Conservation (phyloP, 2,329 filamentous ascomycete genomes). For the Pseudophaeomoniella oleicola region DNA sequence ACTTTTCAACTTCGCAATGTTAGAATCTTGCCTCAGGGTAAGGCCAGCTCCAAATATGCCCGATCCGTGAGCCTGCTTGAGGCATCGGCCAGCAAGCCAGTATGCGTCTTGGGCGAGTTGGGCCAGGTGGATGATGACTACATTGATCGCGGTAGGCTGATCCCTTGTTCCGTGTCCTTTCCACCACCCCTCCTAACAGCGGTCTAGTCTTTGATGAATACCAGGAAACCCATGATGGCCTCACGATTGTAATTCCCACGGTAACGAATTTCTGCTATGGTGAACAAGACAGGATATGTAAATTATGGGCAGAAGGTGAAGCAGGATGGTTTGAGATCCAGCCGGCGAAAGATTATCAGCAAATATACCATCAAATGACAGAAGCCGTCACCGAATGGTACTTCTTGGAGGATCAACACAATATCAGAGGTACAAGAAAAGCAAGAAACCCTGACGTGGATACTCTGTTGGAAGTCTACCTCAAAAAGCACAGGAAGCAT, state of each 20-base stretch:
- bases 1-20: constrained; percentile 43
- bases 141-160: constrained; percentile 22
- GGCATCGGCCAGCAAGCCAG: constrained; percentile 38
- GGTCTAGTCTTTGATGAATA: constrained; percentile 22
- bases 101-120: constrained; percentile 39
- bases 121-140: constrained; percentile 29
- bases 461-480: constrained; percentile 13
- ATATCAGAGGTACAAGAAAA: constrained; percentile 16
- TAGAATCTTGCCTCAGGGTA: constrained; percentile 34
- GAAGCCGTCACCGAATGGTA: constrained; percentile 46
- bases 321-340: constrained; percentile 48
- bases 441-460: constrained; percentile 21
- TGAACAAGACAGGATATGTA: constrained; percentile 37
- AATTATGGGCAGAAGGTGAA: constrained; percentile 46
- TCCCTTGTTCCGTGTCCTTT: constrained; percentile 5
- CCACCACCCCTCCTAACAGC: constrained; percentile 2
- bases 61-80: constrained; percentile 26
- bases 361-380: constrained; percentile 39
- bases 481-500: not conserved
- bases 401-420: constrained; percentile 45
- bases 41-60: constrained; percentile 32
- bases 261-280: constrained; percentile 35
- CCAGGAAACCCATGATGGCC: constrained; percentile 16
- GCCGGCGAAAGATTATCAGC: constrained; percentile 37
- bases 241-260: constrained; percentile 30